Evolutionary conservation across 768 basidiomycete genomes (phyloP), one percentile per base, ranked within the genome.

Genomic region (Cantharellus anzutake): DNA sequence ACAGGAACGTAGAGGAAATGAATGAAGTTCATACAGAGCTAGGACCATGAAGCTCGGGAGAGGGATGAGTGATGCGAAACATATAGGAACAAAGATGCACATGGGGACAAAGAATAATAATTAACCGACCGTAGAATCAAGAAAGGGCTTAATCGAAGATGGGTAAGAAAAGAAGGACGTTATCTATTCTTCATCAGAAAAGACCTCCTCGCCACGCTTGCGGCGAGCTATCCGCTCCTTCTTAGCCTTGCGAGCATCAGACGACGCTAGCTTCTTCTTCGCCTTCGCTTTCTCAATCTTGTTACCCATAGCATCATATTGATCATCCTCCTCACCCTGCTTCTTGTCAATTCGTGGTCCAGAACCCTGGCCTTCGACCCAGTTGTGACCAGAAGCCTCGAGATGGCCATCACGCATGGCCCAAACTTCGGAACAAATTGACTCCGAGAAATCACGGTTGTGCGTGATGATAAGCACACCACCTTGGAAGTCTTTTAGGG

Each of bases 401-500:
- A 98, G 82, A 66, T 77, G 83, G 68, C 96, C 96, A 70, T 98
- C 90, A 57, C 86, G 83, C 96, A 98, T 99, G 44, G 96, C 94
- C 96, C 96, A 98, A 48, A 98, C 92, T 76, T 98, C 94, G 44
- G 11, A 78, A 81, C 96, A 98, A 63, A 99, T 75, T 41, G 89
- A 92, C 80, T 98, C 96, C 60, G 94, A 97, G 80, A 98, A 99
- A 78, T 97, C 93, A 63, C 87, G 83, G 78, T 93, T 91, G 82
- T 96, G 93, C 59, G 93, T 96, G 68, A 97, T 96, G 70, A 96
- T 76, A 70, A 96, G 85, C 63, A 96, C 91, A 83, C 94, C 94
- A 71, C 94, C 96, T 74, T 94, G 91, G 73, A 97, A 98, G 71
- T 79, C 78, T 81, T 97, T 96, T 75, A 99, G 81, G 4, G 94